Percentiles rank a stretch among this genome's conserved stretches.
Evolutionary conservation across 495 filamentous ascomycete genomes (phyloP).

Genomic region (Hypoxylon perforatum): DNA sequence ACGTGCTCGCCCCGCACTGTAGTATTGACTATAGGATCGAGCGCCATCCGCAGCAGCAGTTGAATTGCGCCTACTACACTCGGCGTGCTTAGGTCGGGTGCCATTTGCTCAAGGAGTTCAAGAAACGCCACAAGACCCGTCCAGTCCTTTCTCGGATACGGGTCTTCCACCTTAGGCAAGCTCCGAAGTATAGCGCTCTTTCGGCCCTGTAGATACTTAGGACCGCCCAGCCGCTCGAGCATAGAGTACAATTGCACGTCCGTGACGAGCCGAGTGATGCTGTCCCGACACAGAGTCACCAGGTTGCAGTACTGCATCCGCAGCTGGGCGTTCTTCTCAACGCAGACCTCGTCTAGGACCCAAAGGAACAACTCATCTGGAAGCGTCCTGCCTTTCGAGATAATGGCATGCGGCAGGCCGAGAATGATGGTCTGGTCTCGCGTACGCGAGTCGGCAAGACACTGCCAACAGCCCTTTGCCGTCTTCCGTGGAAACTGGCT

Average conservation of each 20-base stretch:
- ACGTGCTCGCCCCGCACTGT: slow-evolving; percentile 50
- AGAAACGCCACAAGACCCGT: slow-evolving; percentile 48
- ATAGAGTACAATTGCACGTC: slow-evolving; percentile 49
- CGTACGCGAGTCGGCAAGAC: slow-evolving; percentile 58
- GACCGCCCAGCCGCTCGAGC: slow-evolving; percentile 55
- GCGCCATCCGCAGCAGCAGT: slow-evolving; percentile 68
- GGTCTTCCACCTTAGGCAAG: slow-evolving; percentile 33
- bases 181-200: slow-evolving; percentile 28
- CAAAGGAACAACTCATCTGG: slow-evolving; percentile 79
- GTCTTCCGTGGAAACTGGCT: slow-evolving; percentile 47
- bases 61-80: slow-evolving; percentile 46
- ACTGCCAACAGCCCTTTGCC: slow-evolving; percentile 50
- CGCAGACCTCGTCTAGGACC: slow-evolving; percentile 75
- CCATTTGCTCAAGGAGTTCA: slow-evolving; percentile 45
- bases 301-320: slow-evolving; percentile 71
- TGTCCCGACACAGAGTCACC: slow-evolving; percentile 48
- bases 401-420: slow-evolving; percentile 72
- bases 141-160: slow-evolving; percentile 50
- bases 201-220: slow-evolving; percentile 42
- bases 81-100: slow-evolving; percentile 36
- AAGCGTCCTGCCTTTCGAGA: slow-evolving; percentile 60
- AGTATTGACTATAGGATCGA: slow-evolving; percentile 64
- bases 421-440: slow-evolving; percentile 74
- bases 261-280: slow-evolving; percentile 53
- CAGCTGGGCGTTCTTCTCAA: slow-evolving; percentile 69